Evolutionary conservation across 768 basidiomycete genomes (phyloP).

Genomic region (Russula olivacea): DNA sequence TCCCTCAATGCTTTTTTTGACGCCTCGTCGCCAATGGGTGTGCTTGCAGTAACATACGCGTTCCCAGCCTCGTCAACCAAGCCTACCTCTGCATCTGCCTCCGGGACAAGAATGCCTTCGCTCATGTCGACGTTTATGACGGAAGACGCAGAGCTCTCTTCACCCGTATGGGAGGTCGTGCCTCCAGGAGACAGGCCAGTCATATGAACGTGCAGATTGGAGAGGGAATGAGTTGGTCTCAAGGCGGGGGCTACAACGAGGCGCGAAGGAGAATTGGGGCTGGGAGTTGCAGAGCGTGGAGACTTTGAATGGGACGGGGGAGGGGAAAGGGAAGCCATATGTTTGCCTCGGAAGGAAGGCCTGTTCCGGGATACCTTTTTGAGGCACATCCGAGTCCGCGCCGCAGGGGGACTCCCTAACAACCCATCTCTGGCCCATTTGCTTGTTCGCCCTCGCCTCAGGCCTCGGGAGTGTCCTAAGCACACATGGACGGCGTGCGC

Average conservation of each 20-base stretch:
- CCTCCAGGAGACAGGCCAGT: not conserved
- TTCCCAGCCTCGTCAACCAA: constrained; percentile 49
- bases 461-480: not conserved
- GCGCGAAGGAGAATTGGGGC: constrained; percentile 44
- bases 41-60: constrained; percentile 42
- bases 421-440: not conserved
- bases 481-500: constrained; percentile 5
- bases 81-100: constrained; percentile 59
- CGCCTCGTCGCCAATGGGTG: constrained; percentile 43
- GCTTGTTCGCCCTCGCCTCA: not conserved
- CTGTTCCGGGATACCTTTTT: not conserved
- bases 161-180: constrained; percentile 11
- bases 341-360: not conserved
- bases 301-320: constrained; percentile 28
- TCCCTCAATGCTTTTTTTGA: constrained; percentile 63
- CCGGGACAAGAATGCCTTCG: constrained; percentile 67
- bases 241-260: constrained; percentile 47
- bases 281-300: constrained; percentile 36
- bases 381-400: not conserved
- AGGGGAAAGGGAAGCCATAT: constrained; percentile 15
- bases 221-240: constrained; percentile 50
- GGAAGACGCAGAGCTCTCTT: constrained; percentile 53
- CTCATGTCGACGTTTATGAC: constrained; percentile 56
- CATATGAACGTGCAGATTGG: constrained; percentile 50
- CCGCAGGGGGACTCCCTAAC: not conserved